Conservation (phyloP, 495 filamentous ascomycete genomes). For the Cairneyella variabilis region DNA sequence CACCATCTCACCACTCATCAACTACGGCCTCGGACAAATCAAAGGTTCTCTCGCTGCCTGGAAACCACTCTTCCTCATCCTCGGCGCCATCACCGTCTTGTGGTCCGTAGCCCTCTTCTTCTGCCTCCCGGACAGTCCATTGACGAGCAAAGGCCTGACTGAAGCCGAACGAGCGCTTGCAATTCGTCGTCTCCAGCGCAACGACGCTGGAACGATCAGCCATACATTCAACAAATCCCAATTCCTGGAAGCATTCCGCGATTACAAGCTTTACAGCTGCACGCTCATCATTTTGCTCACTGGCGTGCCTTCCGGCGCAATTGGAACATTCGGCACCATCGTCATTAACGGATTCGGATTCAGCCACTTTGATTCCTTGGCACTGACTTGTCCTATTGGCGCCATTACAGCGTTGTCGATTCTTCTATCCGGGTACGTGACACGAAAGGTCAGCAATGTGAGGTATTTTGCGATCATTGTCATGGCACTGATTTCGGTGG, state of each 20-base stretch:
- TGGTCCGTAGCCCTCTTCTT: conserved; percentile 55
- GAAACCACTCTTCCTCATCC: conserved; percentile 46
- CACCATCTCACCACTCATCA: conserved; percentile 48
- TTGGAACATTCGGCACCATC: conserved; percentile 54
- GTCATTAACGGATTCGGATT: conserved; percentile 54
- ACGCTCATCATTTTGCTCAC: conserved; percentile 45
- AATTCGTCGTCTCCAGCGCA: conserved; percentile 51
- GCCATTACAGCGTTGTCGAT: conserved; percentile 51
- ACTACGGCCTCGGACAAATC: conserved; percentile 50
- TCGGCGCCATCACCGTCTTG: conserved; percentile 48
- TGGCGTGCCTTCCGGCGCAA: conserved; percentile 47
- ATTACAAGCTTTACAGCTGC: conserved; percentile 55
- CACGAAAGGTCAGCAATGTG: conserved; percentile 51
- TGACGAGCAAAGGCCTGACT: conserved; percentile 53
- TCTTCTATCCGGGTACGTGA: conserved; percentile 57
- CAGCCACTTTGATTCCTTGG: conserved; percentile 39
- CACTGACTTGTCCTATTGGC: conserved; percentile 38
- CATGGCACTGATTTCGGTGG: conserved; percentile 65
- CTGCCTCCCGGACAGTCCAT: conserved; percentile 58
- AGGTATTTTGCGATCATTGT: conserved; percentile 55
- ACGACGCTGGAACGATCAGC: conserved; percentile 62
- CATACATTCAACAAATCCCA: conserved; percentile 55
- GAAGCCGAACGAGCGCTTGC: conserved; percentile 52
- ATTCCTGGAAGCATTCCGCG: conserved; percentile 48
- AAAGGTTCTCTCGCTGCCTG: conserved; percentile 37